These are phyloP conservation scores for Moelleriella libera DNA, from an alignment of 2,329 filamentous ascomycete genomes.

Conservation along the genomic window DNA sequence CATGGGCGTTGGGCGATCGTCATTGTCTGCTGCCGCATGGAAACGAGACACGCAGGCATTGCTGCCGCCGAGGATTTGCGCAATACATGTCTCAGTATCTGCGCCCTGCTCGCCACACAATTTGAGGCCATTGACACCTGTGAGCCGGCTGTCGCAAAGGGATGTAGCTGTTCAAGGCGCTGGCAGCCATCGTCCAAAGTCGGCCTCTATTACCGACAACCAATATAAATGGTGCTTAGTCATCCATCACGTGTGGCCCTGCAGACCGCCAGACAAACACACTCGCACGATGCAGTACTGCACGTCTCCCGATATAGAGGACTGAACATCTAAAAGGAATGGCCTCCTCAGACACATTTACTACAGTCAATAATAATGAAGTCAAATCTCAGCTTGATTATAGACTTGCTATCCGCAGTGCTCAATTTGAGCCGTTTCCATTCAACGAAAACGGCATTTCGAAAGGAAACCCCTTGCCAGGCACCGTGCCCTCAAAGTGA, in stretches of 20 bases:
- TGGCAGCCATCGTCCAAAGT: neutral
- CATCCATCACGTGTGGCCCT: constrained; percentile 1
- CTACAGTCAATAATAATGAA: too few relatives aligned
- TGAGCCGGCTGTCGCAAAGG: constrained; percentile 3
- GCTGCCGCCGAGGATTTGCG: constrained; percentile 31
- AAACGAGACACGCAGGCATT: constrained; percentile 61
- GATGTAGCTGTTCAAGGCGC: neutral
- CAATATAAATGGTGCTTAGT: constrained; percentile 5
- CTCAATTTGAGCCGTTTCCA: too few relatives aligned
- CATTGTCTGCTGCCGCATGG: constrained; percentile 41
- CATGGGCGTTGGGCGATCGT: constrained; percentile 14
- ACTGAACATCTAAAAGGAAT: too few relatives aligned
- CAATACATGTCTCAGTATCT: constrained; percentile 43
- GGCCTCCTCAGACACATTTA: too few relatives aligned
- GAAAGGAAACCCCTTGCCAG: neutral
- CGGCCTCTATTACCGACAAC: too few relatives aligned
- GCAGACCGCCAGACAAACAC: neutral
- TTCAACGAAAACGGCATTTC: neutral
- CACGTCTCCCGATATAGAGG: neutral
- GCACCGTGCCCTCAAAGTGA: constrained; percentile 11
- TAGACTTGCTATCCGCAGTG: too few relatives aligned
- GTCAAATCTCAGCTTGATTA: too few relatives aligned
- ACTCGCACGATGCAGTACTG: neutral
- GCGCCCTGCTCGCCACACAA: constrained; percentile 49
- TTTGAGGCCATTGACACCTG: constrained; percentile 29